Conservation (phyloP, 2,329 filamentous ascomycete species). For the Trichoderma simmonsii region DNA sequence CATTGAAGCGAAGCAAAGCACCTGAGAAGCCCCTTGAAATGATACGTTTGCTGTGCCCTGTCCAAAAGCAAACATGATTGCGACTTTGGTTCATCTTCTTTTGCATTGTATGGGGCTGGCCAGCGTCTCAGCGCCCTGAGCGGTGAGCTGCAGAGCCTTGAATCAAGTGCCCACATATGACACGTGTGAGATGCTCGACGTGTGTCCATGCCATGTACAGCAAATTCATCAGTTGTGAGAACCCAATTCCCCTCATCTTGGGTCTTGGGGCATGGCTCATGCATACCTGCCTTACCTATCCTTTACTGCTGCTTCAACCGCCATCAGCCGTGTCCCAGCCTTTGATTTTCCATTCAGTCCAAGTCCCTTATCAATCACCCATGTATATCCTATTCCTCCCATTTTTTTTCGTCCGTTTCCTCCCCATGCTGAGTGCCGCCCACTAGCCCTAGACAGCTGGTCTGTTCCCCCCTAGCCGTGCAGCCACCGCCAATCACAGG, state of each 20-base stretch:
- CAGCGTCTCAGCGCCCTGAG: background rate
- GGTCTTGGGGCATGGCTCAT: slow-evolving; percentile 4
- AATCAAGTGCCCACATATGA: slow-evolving; percentile 13
- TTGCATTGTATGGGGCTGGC: background rate
- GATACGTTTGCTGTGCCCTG: background rate
- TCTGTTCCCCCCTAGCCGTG: background rate
- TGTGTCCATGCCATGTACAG: background rate
- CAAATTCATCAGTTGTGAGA: background rate
- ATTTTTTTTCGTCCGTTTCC: background rate
- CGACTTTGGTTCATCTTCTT: background rate
- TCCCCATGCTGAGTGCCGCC: slow-evolving; percentile 3
- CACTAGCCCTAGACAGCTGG: slow-evolving; percentile 15
- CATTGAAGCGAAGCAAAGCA: background rate
- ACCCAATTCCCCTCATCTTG: slow-evolving; percentile 15
- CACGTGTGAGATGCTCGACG: slow-evolving; percentile 15
- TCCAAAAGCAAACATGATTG: background rate
- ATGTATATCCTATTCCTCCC: background rate
- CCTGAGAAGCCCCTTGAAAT: background rate
- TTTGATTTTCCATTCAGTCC: background rate
- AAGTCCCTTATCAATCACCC: background rate
- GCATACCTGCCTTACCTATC: slow-evolving; percentile 14
- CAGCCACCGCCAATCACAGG: slow-evolving; percentile 12
- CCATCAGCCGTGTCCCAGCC: background rate
- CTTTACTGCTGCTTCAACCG: background rate
- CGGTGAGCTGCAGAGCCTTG: slow-evolving; percentile 13